These are phyloP conservation scores for Dryas integrifolia DNA, from an alignment of 331 rosid genomes.

Conservation along the genomic window DNA sequence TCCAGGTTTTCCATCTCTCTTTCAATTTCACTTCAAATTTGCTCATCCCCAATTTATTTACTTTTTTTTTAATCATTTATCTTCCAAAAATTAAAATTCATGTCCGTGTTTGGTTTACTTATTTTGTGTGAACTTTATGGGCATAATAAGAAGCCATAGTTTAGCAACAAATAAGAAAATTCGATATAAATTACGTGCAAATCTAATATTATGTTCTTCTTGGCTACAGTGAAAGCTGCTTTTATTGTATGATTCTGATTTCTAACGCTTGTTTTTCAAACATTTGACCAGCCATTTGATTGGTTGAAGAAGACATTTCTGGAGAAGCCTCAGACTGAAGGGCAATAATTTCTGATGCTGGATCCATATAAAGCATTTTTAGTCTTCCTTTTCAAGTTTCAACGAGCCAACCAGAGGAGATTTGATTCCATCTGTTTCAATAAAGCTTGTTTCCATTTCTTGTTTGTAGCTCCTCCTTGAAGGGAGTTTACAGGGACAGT, in stretches of 20 bases:
- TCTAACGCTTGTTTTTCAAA: neutral
- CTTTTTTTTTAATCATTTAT: too few relatives aligned
- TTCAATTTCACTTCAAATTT: neutral
- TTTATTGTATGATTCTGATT: neutral
- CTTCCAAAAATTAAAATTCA: too few relatives aligned
- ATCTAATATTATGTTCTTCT: neutral
- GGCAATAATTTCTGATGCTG: constrained; percentile 6
- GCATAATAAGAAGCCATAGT: neutral
- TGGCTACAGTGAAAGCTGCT: neutral
- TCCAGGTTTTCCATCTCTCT: constrained; percentile 40
- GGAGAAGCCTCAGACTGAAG: constrained; percentile 29
- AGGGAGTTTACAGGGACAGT: constrained; percentile 7
- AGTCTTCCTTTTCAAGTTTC: neutral
- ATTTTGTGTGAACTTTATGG: too few relatives aligned
- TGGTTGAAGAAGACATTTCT: constrained; percentile 41
- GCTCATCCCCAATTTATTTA: neutral
- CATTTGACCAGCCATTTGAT: constrained; percentile 34
- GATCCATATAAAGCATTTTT: neutral
- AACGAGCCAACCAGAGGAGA: neutral
- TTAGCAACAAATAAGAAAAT: neutral
- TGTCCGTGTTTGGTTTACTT: too few relatives aligned
- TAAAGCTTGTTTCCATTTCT: constrained; percentile 18
- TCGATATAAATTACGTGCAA: neutral
- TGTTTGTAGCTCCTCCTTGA: constrained; percentile 4
- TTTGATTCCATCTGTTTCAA: constrained; percentile 13